A percentile compares a stretch with the other conserved stretches of the same genome.
phyloP scores from a whole-genome alignment of 805 yeast species.

The Starmerella powellii region DNA sequence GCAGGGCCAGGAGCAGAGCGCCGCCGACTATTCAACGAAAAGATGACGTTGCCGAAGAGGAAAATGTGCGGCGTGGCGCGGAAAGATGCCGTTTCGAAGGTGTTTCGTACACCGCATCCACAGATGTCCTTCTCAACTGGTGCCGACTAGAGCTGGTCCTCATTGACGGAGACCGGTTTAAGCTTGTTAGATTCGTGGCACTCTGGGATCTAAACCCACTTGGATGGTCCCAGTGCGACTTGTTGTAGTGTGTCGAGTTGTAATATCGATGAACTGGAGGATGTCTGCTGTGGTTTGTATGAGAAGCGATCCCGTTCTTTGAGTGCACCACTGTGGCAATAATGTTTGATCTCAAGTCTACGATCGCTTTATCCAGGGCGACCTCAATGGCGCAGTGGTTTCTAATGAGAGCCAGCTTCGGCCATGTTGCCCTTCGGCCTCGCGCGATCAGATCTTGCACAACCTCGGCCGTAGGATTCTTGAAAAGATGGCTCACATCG shows the following conservation, averaged over 20 bases:
- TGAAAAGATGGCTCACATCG: conserved; percentile 52
- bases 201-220: background rate
- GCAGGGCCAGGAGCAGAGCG: conserved; percentile 3
- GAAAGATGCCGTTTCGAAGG: background rate
- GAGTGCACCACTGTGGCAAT: conserved; percentile 4
- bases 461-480: conserved; percentile 73
- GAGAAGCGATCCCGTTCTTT: background rate
- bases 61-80: background rate
- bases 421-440: conserved; percentile 93
- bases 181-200: background rate
- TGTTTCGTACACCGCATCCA: background rate
- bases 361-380: conserved; percentile 68
- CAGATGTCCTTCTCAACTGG: background rate
- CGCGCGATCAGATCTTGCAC: conserved; percentile 55
- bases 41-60: background rate
- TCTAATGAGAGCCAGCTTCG: conserved; percentile 67
- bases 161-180: background rate
- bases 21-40: background rate
- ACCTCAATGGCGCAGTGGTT: conserved; percentile 88
- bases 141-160: background rate
- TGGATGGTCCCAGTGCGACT: background rate
- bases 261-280: background rate
- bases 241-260: background rate
- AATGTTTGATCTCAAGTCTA: conserved; percentile 39
- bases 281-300: too few relatives aligned